Conservation (phyloP, 805 yeast genomes). For the Pichia eremophila region DNA sequence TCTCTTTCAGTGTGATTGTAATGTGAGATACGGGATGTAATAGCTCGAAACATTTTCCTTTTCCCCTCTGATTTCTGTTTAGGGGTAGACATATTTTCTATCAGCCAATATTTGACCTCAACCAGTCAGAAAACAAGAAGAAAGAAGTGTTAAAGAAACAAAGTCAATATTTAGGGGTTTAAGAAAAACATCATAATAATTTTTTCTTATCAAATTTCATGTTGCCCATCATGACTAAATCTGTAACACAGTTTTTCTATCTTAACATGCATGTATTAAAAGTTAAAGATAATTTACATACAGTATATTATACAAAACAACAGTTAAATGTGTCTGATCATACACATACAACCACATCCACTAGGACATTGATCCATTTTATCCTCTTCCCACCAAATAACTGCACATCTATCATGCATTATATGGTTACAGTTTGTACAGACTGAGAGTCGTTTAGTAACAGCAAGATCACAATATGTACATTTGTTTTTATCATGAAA, state of each 20-base stretch:
- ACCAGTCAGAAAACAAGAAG: background rate
- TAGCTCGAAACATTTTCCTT: slow-evolving; percentile 27
- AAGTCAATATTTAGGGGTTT: too few relatives aligned
- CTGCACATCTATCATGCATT: slow-evolving; percentile 70
- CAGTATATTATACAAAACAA: too few relatives aligned
- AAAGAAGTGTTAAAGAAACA: background rate
- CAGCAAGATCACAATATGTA: slow-evolving; percentile 53
- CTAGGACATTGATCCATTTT: slow-evolving; percentile 55
- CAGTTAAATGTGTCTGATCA: background rate
- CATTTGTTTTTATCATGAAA: slow-evolving; percentile 36
- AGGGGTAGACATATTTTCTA: background rate
- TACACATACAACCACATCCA: slow-evolving; percentile 78
- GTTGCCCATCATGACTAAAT: background rate
- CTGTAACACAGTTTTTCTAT: too few relatives aligned
- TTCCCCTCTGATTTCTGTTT: slow-evolving; percentile 16
- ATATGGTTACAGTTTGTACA: slow-evolving; percentile 75
- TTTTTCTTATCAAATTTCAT: background rate
- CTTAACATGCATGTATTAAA: too few relatives aligned
- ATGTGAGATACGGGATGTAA: slow-evolving; percentile 23
- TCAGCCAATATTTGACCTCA: background rate
- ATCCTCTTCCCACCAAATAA: slow-evolving; percentile 60
- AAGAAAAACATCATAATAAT: background rate
- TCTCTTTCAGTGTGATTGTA: slow-evolving; percentile 11
- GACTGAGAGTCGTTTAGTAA: slow-evolving; percentile 49
- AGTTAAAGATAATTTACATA: too few relatives aligned